Evolutionary conservation across 768 basidiomycete species (phyloP).

Genomic region (Hypsizygus marmoreus): DNA sequence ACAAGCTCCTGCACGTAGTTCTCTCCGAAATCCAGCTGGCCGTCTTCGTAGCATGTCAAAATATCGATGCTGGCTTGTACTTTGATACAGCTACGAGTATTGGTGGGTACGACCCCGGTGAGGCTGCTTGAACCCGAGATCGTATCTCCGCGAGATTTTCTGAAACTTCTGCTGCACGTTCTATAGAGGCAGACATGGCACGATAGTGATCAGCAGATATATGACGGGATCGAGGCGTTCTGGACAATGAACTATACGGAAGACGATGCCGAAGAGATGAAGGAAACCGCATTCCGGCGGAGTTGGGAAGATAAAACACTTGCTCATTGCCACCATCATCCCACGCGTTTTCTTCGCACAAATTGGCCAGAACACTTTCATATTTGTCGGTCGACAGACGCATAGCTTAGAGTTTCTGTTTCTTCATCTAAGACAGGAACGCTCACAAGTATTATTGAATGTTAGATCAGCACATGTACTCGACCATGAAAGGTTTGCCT

Average conservation of each 20-base stretch:
- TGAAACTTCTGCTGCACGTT: constrained; percentile 53
- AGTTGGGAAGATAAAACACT: no score
- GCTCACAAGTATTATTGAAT: no score
- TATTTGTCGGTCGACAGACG: no score
- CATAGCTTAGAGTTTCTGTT: no score
- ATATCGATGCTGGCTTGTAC: constrained; percentile 86
- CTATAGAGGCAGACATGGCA: constrained; percentile 30
- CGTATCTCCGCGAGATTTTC: constrained; percentile 56
- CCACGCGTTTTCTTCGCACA: no score
- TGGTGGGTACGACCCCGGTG: constrained; percentile 24
- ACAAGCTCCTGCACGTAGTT: constrained; percentile 95
- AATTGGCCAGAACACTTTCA: no score
- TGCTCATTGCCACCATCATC: no score
- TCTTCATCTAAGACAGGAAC: no score
- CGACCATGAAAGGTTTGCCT: no score
- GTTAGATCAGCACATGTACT: no score
- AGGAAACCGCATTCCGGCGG: constrained; percentile 31
- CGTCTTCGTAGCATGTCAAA: constrained; percentile 75
- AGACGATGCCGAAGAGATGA: constrained; percentile 2
- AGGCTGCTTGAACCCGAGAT: constrained; percentile 42
- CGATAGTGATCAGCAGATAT: constrained; percentile 10
- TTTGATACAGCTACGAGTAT: constrained; percentile 90
- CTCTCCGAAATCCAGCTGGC: constrained; percentile 93
- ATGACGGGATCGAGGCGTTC: constrained; percentile 32
- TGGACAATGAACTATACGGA: constrained; percentile 28